Evolutionary conservation across 2,329 filamentous ascomycete species (phyloP), one percentile per base, ranked within the genome.

Genomic region (Eutypella sp.): DNA sequence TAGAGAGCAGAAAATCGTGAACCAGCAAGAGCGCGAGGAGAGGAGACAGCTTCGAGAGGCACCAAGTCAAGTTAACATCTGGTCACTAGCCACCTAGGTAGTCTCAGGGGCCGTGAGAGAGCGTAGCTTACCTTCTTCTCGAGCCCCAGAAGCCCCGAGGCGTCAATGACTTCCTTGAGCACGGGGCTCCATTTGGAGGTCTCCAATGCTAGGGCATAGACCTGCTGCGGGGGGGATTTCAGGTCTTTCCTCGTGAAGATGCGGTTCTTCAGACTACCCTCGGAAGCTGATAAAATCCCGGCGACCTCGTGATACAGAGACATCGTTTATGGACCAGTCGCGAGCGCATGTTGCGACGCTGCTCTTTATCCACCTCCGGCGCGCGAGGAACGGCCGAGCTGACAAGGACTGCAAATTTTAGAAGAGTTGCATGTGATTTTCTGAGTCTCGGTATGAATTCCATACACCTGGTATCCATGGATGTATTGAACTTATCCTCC

Each of bases 281-380:
- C 84, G 3, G 75, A 69, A n/a, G 76, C 77, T 4, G 78, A 77
- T 46, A 99, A 70, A 29, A 96, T 73, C 13, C 83, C 76, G 4
- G 87, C 89, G 6, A 91, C 87, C 71, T 97, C 93, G 64, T 95
- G 87, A 66, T 99, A 99, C 46, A 99, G 84, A 40, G 91, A 95
- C 92, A 97, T 97, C 10, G 45, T 40, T 51, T 18, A 39, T 23
- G 44, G 18, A 19, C 37, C 44, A 41, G 18, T 16, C 13, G 37
- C 19, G 40, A 25, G 41, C 19, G 45, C 53, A 49, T 55, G 34
- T 41, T 53, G 46, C 42, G 38, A 33, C 20, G 41, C 44, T 45
- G 48, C 45, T 41, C 37, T 22, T 8, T 15, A n/a, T n/a, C n/a
- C n/a, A n/a, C n/a, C n/a, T n/a, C n/a, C n/a, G n/a, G n/a, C n/a